A percentile compares a stretch with the other conserved stretches of the same genome.
These are phyloP conservation scores for Xanthoconium separans DNA, from an alignment of 1,284 basidiomycete species.

Conservation along the genomic window DNA sequence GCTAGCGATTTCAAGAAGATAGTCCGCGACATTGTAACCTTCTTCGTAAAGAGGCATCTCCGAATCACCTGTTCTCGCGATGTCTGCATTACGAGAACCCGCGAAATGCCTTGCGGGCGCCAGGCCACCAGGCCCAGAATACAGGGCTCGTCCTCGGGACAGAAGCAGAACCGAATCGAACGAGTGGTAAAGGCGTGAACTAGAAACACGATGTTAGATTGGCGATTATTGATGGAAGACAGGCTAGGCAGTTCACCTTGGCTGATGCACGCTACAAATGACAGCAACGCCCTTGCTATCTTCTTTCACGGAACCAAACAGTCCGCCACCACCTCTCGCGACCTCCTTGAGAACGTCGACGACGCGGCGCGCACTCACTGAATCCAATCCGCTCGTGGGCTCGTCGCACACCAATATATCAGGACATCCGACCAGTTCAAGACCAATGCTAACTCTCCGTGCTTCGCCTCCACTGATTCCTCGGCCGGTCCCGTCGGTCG, in stretches of 20 bases:
- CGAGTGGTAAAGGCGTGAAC: slow-evolving; percentile 79
- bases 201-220: slow-evolving; percentile 24
- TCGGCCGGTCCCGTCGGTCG: slow-evolving; percentile 46
- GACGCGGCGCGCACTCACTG: slow-evolving; percentile 81
- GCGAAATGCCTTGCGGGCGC: slow-evolving; percentile 67
- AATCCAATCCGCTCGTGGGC: slow-evolving; percentile 82
- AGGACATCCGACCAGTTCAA: slow-evolving; percentile 78
- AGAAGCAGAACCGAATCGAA: slow-evolving; percentile 84
- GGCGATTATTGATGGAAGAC: background rate
- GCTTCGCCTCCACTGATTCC: slow-evolving; percentile 89
- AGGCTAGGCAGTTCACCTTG: slow-evolving; percentile 47
- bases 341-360: slow-evolving; percentile 74
- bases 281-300: slow-evolving; percentile 49
- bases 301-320: slow-evolving; percentile 23
- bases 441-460: slow-evolving; percentile 80
- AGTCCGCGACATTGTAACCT: slow-evolving; percentile 89
- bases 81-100: slow-evolving; percentile 35
- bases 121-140: slow-evolving; percentile 73
- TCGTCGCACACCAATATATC: slow-evolving; percentile 84
- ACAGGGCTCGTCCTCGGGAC: slow-evolving; percentile 75
- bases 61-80: slow-evolving; percentile 35
- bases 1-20: slow-evolving; percentile 82
- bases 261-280: slow-evolving; percentile 87
- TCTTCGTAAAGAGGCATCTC: slow-evolving; percentile 47
- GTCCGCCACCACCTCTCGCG: slow-evolving; percentile 53